These are phyloP conservation scores for Areca catechu DNA, from an alignment of 176 grass and related monocot genomes.

Conservation along the genomic window DNA sequence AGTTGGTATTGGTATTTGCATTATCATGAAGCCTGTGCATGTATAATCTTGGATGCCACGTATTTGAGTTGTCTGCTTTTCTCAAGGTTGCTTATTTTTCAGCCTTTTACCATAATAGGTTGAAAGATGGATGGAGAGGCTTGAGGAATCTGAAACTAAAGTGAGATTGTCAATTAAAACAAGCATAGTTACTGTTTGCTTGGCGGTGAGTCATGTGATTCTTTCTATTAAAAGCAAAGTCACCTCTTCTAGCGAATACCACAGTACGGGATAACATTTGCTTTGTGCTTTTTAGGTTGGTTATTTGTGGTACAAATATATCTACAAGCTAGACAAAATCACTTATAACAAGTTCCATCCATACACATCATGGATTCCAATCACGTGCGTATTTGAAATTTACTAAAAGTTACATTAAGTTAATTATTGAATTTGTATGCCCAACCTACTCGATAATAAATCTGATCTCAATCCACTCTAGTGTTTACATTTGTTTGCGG, in stretches of 20 bases:
- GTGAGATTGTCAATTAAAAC: conserved; percentile 33
- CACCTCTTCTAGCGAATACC: too few relatives aligned
- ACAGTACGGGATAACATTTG: too few relatives aligned
- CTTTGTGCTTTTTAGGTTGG: conserved; percentile 30
- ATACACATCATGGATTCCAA: conserved; percentile 74
- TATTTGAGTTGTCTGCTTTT: neutral
- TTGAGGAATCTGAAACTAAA: conserved; percentile 45
- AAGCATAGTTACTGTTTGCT: conserved; percentile 32
- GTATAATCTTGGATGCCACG: neutral
- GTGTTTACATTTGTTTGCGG: conserved; percentile 54
- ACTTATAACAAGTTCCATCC: conserved; percentile 64
- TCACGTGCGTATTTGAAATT: conserved; percentile 34
- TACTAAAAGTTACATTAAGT: neutral
- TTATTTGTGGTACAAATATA: conserved; percentile 61
- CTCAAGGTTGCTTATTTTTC: neutral
- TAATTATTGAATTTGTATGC: neutral
- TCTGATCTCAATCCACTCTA: conserved; percentile 8
- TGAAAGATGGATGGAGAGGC: conserved; percentile 49
- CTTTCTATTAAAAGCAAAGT: neutral
- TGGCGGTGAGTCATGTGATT: conserved; percentile 27
- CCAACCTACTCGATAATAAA: neutral
- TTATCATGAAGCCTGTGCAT: too few relatives aligned
- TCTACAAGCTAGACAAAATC: conserved; percentile 69
- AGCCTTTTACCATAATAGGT: conserved; percentile 9
- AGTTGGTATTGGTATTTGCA: too few relatives aligned